Evolutionary conservation across 1,284 basidiomycete species (phyloP).

Genomic region (Papiliotrema laurentii): DNA sequence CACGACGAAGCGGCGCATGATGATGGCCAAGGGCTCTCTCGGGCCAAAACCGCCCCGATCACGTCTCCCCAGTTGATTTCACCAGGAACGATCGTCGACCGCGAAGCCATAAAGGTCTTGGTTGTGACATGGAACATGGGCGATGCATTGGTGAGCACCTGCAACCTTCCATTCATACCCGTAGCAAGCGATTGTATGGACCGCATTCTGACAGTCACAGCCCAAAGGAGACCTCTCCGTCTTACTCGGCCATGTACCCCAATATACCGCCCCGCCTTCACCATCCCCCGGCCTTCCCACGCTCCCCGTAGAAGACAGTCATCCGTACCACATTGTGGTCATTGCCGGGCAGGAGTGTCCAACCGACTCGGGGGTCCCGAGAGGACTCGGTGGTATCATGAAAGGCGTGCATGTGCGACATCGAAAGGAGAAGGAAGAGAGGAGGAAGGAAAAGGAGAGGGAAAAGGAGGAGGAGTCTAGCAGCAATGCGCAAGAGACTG

Average conservation of each 20-base stretch:
- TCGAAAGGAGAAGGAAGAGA: conserved; percentile 29
- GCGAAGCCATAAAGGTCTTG: conserved; percentile 50
- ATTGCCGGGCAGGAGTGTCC: conserved; percentile 52
- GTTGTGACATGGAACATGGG: conserved; percentile 55
- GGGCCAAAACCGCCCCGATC: conserved; percentile 4
- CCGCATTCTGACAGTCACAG: conserved; percentile 11
- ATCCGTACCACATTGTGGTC: conserved; percentile 54
- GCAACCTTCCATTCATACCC: neutral
- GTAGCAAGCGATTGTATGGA: neutral
- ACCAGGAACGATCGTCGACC: conserved; percentile 6
- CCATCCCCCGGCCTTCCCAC: conserved; percentile 19
- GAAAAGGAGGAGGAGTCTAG: conserved; percentile 2
- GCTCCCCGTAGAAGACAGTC: conserved; percentile 35
- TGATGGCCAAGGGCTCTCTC: neutral
- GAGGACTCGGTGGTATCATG: conserved; percentile 45
- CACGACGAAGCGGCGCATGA: neutral
- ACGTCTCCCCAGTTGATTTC: neutral
- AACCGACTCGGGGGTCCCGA: conserved; percentile 44
- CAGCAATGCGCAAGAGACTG: conserved; percentile 10
- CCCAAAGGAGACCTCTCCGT: conserved; percentile 52
- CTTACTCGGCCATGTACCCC: conserved; percentile 49
- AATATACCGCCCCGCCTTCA: conserved; percentile 25
- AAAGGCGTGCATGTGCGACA: conserved; percentile 42
- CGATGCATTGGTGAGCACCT: conserved; percentile 44
- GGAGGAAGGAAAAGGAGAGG: conserved; percentile 14